phyloP scores from a whole-genome alignment of 176 grass and related monocot genomes.

The Triticum timopheevii region DNA sequence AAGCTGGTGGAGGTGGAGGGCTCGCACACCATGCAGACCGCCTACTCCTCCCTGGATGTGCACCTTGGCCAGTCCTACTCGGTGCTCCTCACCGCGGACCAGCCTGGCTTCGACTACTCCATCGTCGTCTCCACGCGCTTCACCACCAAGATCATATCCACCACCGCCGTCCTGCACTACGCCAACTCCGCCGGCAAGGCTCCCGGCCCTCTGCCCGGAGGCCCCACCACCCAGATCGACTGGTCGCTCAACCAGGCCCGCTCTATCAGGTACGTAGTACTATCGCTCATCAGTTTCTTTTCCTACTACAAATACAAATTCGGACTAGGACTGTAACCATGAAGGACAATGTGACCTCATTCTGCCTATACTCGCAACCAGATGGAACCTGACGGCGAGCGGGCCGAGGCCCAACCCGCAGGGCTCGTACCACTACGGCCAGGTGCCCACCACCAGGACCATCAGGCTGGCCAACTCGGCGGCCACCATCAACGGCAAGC shows the following conservation, averaged over 20 bases:
- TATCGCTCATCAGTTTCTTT: background rate
- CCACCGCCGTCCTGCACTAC: slow-evolving; percentile 68
- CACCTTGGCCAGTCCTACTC: slow-evolving; percentile 95
- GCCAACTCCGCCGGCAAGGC: slow-evolving; percentile 60
- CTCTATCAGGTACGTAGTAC: slow-evolving; percentile 44
- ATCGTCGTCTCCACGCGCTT: slow-evolving; percentile 84
- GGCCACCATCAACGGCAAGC: slow-evolving; percentile 67
- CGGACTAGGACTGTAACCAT: background rate
- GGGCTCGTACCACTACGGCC: slow-evolving; percentile 92
- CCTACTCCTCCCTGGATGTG: slow-evolving; percentile 80
- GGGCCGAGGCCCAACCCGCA: slow-evolving; percentile 88
- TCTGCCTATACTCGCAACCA: background rate
- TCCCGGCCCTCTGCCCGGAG: slow-evolving; percentile 36
- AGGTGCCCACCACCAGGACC: slow-evolving; percentile 51
- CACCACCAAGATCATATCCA: slow-evolving; percentile 52
- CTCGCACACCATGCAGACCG: slow-evolving; percentile 74
- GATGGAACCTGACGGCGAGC: slow-evolving; percentile 95
- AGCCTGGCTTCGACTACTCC: slow-evolving; percentile 65
- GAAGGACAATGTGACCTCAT: background rate
- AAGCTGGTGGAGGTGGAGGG: slow-evolving; percentile 91
- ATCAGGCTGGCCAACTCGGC: slow-evolving; percentile 85
- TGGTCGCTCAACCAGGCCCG: slow-evolving; percentile 90
- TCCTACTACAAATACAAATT: background rate
- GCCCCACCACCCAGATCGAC: slow-evolving; percentile 70
- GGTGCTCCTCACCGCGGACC: slow-evolving; percentile 74